These are phyloP conservation scores for Neostapfia colusana DNA, from an alignment of 176 grass and related monocot genomes.

Conservation along the genomic window DNA sequence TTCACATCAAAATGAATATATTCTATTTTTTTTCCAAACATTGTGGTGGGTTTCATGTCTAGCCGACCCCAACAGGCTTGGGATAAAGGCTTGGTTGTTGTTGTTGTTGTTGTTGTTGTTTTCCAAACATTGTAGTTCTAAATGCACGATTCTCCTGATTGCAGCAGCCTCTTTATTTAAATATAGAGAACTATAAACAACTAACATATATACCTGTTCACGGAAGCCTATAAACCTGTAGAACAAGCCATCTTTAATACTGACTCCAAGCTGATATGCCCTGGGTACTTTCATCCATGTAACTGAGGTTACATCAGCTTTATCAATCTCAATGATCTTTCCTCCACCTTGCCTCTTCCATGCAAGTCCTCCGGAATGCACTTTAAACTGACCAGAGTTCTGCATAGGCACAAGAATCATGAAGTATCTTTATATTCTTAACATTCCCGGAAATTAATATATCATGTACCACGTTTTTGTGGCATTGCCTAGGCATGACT, in stretches of 20 bases:
- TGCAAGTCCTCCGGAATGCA: conserved; percentile 70
- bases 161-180: background rate
- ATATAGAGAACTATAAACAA: conserved; percentile 10
- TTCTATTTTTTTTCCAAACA: too few relatives aligned
- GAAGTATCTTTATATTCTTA: conserved; percentile 14
- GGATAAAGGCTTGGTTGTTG: too few relatives aligned
- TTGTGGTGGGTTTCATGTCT: too few relatives aligned
- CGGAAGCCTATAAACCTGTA: conserved; percentile 86
- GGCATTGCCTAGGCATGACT: too few relatives aligned
- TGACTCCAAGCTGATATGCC: conserved; percentile 71
- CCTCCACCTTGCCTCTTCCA: conserved; percentile 90
- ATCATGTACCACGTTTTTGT: background rate
- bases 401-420: conserved; percentile 35
- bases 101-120: too few relatives aligned
- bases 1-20: too few relatives aligned
- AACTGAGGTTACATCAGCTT: conserved; percentile 63
- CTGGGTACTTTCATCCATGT: conserved; percentile 87
- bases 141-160: background rate
- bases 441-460: background rate
- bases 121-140: conserved; percentile 6
- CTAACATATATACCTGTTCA: conserved; percentile 57
- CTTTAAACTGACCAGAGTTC: conserved; percentile 84
- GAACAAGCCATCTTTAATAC: conserved; percentile 73
- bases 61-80: too few relatives aligned
- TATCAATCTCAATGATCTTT: conserved; percentile 75